A percentile compares a stretch with the other conserved stretches of the same genome.
These are phyloP conservation scores for Daldinia caldariorum DNA, from an alignment of 495 filamentous ascomycete genomes.

Conservation along the genomic window DNA sequence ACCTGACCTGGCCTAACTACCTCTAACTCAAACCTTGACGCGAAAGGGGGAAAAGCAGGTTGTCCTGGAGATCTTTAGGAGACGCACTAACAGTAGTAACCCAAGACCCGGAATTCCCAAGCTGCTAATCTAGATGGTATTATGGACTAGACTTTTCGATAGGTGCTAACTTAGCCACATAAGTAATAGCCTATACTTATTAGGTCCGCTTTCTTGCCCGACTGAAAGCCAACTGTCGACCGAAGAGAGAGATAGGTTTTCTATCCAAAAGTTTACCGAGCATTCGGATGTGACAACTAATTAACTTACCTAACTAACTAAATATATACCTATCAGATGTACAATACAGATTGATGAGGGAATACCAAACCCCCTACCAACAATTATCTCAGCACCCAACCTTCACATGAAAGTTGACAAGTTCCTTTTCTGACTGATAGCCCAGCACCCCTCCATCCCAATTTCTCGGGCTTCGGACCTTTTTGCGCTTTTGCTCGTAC, in stretches of 20 bases:
- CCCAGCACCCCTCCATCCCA: conserved; percentile 2
- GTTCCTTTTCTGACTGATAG: conserved; percentile 10
- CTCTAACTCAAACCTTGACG: not conserved
- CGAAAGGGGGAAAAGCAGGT: not conserved
- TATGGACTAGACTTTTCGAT: conserved; percentile 17
- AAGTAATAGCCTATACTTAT: conserved; percentile 27
- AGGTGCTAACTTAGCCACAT: conserved; percentile 27
- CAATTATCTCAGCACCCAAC: conserved; percentile 20
- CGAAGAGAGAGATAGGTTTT: conserved; percentile 22
- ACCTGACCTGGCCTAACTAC: not conserved
- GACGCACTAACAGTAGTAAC: conserved; percentile 6
- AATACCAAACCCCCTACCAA: conserved; percentile 27
- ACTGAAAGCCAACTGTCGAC: conserved; percentile 33
- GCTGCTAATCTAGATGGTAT: conserved; percentile 9
- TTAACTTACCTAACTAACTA: not conserved
- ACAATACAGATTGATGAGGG: conserved; percentile 21
- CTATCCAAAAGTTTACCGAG: conserved; percentile 33
- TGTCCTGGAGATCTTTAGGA: conserved; percentile 1
- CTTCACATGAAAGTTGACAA: conserved; percentile 1
- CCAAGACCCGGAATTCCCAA: conserved; percentile 7
- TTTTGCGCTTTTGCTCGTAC: conserved; percentile 24
- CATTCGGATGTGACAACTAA: conserved; percentile 15
- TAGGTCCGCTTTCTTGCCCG: conserved; percentile 17
- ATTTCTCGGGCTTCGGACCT: conserved; percentile 32
- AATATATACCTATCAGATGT: no score